Conservation (phyloP, 306 rosid genomes). For the Malus fusca region DNA sequence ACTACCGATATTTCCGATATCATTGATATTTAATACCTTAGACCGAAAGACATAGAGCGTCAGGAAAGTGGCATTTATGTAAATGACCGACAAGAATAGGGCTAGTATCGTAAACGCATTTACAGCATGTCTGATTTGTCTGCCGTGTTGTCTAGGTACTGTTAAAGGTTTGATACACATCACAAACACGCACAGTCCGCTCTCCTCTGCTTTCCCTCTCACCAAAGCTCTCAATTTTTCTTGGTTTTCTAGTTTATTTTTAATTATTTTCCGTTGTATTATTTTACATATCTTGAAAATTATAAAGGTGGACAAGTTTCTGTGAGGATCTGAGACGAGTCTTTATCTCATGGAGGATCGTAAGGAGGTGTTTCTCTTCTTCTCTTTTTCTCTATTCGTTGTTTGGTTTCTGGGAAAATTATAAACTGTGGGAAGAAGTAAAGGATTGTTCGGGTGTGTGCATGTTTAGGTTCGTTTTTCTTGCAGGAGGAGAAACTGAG, state of each 20-base stretch:
- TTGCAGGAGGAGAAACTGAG: neutral
- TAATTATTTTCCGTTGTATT: neutral
- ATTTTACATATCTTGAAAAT: neutral
- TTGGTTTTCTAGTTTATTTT: neutral
- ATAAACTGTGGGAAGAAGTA: neutral
- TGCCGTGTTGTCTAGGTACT: neutral
- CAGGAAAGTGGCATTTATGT: neutral
- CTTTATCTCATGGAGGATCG: slow-evolving; percentile 67
- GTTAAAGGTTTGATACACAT: neutral
- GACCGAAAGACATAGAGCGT: neutral
- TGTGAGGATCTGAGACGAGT: slow-evolving; percentile 18
- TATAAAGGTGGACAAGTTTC: neutral
- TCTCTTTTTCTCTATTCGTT: neutral
- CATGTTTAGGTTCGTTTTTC: neutral
- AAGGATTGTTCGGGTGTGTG: neutral
- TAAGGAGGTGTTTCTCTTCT: slow-evolving; percentile 58
- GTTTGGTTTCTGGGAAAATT: slow-evolving; percentile 11
- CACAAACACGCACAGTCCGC: neutral
- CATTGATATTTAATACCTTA: no score
- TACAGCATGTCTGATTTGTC: neutral
- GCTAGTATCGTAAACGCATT: neutral
- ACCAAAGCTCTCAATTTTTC: neutral
- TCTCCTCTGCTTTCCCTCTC: neutral
- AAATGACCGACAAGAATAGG: neutral
- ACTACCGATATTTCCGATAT: no score